Percentiles rank a stretch among this genome's conserved stretches.
Evolutionary conservation across 148 eudicot genomes (phyloP).

Genomic region (Persicaria tinctoria): DNA sequence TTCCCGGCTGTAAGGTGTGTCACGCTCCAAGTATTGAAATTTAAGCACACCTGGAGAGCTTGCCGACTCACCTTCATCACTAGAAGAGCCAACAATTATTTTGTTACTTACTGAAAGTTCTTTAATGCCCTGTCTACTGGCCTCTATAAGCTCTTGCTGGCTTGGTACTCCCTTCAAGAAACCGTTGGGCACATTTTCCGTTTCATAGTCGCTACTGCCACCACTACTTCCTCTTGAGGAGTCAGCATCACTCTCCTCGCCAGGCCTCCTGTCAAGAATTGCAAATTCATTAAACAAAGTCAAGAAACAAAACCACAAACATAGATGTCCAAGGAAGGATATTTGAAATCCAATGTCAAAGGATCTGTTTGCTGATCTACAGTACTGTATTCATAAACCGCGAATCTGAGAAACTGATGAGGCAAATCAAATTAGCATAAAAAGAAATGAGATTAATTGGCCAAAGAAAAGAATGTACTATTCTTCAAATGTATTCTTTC

Average conservation of each 20-base stretch:
- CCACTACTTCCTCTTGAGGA: conserved; percentile 78
- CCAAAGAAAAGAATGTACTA: background rate
- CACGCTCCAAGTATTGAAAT: conserved; percentile 63
- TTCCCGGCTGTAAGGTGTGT: conserved; percentile 69
- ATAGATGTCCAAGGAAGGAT: background rate
- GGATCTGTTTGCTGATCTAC: background rate
- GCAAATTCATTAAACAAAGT: background rate
- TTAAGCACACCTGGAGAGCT: conserved; percentile 54
- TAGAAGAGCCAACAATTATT: conserved; percentile 36
- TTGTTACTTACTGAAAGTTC: conserved; percentile 33
- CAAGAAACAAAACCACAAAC: background rate
- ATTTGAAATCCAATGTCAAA: background rate
- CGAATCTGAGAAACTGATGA: background rate
- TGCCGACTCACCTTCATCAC: conserved; percentile 54
- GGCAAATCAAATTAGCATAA: background rate
- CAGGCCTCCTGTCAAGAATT: conserved; percentile 47
- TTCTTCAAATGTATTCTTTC: background rate
- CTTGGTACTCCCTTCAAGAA: conserved; percentile 23
- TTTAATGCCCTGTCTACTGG: conserved; percentile 37
- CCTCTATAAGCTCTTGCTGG: conserved; percentile 29
- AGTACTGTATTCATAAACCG: background rate
- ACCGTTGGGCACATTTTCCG: conserved; percentile 31
- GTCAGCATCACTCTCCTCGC: conserved; percentile 79
- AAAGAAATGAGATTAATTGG: background rate
- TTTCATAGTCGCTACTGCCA: conserved; percentile 51